Base-by-base conservation (phyloP, 352 stramenopile genomes). In the Globisporangium solare region DNA sequence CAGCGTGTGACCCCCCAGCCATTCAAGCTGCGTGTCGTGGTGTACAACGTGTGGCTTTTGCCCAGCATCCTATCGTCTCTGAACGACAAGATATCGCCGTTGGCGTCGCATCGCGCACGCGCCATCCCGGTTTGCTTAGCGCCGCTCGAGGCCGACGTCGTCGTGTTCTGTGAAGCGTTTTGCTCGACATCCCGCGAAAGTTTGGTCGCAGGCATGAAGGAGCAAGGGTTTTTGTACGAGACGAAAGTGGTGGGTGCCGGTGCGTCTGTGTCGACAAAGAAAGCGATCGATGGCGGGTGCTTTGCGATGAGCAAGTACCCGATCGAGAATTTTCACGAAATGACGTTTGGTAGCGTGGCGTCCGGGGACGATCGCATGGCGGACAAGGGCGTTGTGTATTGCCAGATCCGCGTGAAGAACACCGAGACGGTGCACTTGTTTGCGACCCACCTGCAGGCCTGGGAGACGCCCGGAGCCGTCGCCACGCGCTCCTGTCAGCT, bases 121-220 rank as follows among this genome's bases (percentile, higher is more conserved):
- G 79, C 77, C 3, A 88, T 90, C 47, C 79, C 79, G 2, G 53
- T 61, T 15, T 80, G 66, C 18, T 42, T 89, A 14, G 65, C 56
- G 14, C 35, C 61, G 3, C 47, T 82, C 1, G 51, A 79, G 43
- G 56, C 79, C 0, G 79, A 90, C 51, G 68, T 88, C 2, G 72
- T 90, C 17, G 61, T 90, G n/a, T 90, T 90, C 24, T 88, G 77
- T 46, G 79, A 90, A 47, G 76, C 77, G 8, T 90, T 90, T 55
- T 82, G 76, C 53, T 61, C 58, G 8, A 67, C 58, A 17, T 56
- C 73, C 6, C 72, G 74, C 0, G 71, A 77, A 27, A 58, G 77
- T 6, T 61, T 90, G n/a, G 60, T 83, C 11, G 64, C 69, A 7
- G 76, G 76, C 10, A 88, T 90, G 79, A 88, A 88, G 49, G 67